Percentiles rank a stretch among this genome's conserved stretches.
Conservation (phyloP, 176 grass and related monocot species). For the Tuctoria greenei region DNA sequence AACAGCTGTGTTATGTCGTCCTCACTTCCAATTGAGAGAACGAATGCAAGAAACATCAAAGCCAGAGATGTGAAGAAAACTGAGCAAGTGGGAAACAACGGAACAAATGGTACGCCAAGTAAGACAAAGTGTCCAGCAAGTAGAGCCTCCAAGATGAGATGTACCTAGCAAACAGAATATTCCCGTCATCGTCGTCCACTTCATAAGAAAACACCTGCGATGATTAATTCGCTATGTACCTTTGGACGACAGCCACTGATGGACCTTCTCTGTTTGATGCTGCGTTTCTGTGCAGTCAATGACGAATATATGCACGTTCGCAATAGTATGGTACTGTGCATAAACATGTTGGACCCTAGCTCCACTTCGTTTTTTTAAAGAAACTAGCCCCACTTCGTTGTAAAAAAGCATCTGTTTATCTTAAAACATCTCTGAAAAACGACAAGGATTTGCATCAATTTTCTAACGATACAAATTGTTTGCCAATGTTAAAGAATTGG, state of each 20-base stretch:
- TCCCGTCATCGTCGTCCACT: constrained; percentile 3
- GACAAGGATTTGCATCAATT: too few relatives aligned
- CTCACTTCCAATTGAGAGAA: neutral
- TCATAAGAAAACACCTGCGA: neutral
- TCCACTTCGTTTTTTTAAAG: too few relatives aligned
- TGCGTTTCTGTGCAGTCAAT: constrained; percentile 12
- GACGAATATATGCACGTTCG: constrained; percentile 17
- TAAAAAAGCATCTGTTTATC: too few relatives aligned
- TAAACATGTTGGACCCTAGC: neutral
- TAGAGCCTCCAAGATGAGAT: neutral
- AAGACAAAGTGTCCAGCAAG: constrained; percentile 27
- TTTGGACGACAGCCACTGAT: constrained; percentile 11
- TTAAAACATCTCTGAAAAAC: too few relatives aligned
- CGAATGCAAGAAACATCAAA: constrained; percentile 17
- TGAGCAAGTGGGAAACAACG: neutral
- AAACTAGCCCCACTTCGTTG: too few relatives aligned
- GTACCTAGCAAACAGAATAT: neutral
- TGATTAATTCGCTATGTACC: neutral
- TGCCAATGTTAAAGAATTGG: too few relatives aligned
- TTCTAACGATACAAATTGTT: too few relatives aligned
- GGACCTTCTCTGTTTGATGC: constrained; percentile 15
- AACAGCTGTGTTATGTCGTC: neutral
- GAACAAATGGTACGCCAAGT: neutral
- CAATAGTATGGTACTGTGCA: neutral
- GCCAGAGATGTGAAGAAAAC: constrained; percentile 11